Evolutionary conservation across 306 rosid genomes (phyloP).

Genomic region (Ziziphus jujuba): DNA sequence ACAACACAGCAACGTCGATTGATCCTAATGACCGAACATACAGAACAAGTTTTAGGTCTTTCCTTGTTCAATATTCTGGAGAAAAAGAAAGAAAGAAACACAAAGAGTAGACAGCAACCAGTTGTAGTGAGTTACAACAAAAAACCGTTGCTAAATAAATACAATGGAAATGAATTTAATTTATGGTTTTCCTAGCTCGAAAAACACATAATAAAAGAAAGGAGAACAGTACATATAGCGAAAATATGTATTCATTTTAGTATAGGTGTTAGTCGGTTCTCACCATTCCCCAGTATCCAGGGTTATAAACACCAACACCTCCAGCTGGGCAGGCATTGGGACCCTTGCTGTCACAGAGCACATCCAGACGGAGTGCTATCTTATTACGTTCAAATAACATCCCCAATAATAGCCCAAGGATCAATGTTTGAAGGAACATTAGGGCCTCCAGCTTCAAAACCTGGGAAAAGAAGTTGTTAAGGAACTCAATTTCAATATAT

Average conservation of each 20-base stretch:
- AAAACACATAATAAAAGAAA: neutral
- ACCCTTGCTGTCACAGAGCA: slow-evolving; percentile 67
- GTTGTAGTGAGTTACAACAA: slow-evolving; percentile 2
- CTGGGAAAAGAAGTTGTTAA: slow-evolving; percentile 37
- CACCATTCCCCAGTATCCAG: slow-evolving; percentile 95
- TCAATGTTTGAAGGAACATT: slow-evolving; percentile 84
- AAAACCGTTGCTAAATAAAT: slow-evolving; percentile 5
- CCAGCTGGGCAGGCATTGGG: slow-evolving; percentile 57
- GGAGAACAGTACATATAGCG: neutral
- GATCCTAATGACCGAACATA: slow-evolving; percentile 65
- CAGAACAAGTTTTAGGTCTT: slow-evolving; percentile 65
- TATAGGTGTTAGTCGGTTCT: slow-evolving; percentile 14
- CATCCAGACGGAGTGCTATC: slow-evolving; percentile 78
- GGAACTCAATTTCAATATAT: slow-evolving; percentile 29
- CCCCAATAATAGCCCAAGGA: slow-evolving; percentile 82
- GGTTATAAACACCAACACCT: slow-evolving; percentile 84
- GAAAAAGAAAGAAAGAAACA: too few relatives aligned
- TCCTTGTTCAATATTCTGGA: slow-evolving; percentile 83
- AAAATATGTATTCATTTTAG: neutral
- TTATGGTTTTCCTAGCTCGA: neutral
- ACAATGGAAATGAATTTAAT: neutral
- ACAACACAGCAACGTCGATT: slow-evolving; percentile 52
- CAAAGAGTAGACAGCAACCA: neutral
- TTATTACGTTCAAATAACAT: slow-evolving; percentile 68
- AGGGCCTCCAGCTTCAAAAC: slow-evolving; percentile 92